Conservation (phyloP, 2,329 filamentous ascomycete species). For the Hansfordia pulvinata region DNA sequence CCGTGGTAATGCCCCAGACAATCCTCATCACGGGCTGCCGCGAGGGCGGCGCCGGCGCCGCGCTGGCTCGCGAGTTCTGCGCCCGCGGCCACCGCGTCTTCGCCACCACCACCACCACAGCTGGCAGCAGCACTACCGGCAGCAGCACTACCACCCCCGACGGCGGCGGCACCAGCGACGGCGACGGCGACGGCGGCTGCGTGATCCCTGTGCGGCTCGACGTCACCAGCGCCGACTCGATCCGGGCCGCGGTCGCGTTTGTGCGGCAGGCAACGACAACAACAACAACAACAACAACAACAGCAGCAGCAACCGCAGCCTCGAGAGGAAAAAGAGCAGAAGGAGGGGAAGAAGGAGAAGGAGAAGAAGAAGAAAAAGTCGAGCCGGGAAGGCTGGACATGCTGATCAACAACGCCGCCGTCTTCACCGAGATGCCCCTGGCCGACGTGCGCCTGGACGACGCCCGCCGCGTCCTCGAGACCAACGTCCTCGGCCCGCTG, state of each 20-base stretch:
- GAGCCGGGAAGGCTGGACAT: slow-evolving; percentile 1
- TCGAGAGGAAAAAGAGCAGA: too few species aligned
- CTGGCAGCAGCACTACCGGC: too few species aligned
- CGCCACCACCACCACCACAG: not conserved
- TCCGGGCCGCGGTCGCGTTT: not conserved
- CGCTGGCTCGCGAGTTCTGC: not conserved
- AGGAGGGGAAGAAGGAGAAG: too few species aligned
- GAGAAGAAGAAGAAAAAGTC: too few species aligned
- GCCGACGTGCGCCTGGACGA: not conserved
- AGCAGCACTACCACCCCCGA: not conserved
- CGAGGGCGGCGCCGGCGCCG: slow-evolving; percentile 1
- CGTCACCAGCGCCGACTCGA: not conserved
- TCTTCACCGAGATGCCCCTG: slow-evolving; percentile 1
- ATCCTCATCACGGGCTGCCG: slow-evolving; percentile 1
- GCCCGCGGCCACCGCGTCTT: not conserved
- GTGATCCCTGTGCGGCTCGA: too few species aligned
- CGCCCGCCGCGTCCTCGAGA: slow-evolving; percentile 1
- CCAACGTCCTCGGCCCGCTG: not conserved
- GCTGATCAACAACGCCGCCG: slow-evolving; percentile 1
- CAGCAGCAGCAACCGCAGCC: not conserved
- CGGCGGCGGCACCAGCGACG: not conserved
- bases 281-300: not conserved
- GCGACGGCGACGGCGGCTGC: not conserved
- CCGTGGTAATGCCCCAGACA: not conserved
- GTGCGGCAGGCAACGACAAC: not conserved